These are phyloP conservation scores for Mimosa bimucronata DNA, from an alignment of 306 rosid species.

Conservation along the genomic window DNA sequence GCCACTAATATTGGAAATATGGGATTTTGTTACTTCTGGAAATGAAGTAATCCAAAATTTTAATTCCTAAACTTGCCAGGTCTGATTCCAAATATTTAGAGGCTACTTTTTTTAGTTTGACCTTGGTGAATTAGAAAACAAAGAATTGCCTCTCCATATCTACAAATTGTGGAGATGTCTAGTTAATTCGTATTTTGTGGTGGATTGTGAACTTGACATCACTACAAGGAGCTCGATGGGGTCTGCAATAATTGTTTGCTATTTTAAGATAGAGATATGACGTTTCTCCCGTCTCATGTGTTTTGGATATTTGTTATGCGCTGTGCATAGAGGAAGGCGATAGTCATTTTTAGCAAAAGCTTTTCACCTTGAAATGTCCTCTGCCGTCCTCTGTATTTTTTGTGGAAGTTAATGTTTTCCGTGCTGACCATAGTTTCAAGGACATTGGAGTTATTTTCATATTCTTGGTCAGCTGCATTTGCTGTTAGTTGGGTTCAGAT, in stretches of 20 bases:
- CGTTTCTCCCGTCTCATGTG: neutral
- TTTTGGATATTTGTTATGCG: conserved; percentile 10
- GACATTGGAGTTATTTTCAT: conserved; percentile 17
- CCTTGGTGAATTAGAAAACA: neutral
- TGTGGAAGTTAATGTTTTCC: neutral
- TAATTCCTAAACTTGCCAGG: neutral
- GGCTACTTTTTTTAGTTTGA: conserved; percentile 5
- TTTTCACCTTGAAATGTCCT: neutral
- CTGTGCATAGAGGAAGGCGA: conserved; percentile 1
- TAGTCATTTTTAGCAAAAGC: conserved; percentile 28
- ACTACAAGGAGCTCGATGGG: neutral
- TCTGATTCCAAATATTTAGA: conserved; percentile 15
- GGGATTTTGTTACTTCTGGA: conserved; percentile 7
- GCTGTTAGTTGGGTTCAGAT: conserved; percentile 20
- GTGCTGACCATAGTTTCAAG: neutral
- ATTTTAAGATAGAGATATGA: neutral
- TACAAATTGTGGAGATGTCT: neutral
- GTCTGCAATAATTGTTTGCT: neutral
- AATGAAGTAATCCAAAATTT: conserved; percentile 16
- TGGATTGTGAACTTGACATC: conserved; percentile 11
- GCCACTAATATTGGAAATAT: neutral
- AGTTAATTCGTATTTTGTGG: neutral
- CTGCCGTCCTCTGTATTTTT: conserved; percentile 4
- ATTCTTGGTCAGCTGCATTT: neutral
- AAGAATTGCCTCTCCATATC: conserved; percentile 1